These are phyloP conservation scores for Opeltia flavorubescens DNA, from an alignment of 495 filamentous ascomycete species.

Conservation along the genomic window DNA sequence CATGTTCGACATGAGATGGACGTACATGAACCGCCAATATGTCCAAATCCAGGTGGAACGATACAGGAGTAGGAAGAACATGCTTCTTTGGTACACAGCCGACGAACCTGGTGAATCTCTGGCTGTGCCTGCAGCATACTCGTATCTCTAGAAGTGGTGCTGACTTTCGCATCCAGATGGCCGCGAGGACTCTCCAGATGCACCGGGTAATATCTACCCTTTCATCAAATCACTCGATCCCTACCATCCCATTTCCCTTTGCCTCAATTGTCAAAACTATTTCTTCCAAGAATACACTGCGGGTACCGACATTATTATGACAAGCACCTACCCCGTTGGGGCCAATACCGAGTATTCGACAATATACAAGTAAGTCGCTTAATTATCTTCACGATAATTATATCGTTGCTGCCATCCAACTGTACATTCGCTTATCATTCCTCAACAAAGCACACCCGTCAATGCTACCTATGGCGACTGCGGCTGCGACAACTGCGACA, in stretches of 20 bases:
- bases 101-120: slow-evolving; percentile 39
- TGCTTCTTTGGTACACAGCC: slow-evolving; percentile 52
- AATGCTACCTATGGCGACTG: slow-evolving; percentile 57
- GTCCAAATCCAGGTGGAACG: slow-evolving; percentile 37
- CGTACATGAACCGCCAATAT: slow-evolving; percentile 41
- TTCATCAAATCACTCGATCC: slow-evolving; percentile 45
- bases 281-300: slow-evolving; percentile 46
- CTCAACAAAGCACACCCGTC: slow-evolving; percentile 33
- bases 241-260: slow-evolving; percentile 52
- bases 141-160: background rate
- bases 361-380: slow-evolving; percentile 18
- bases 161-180: slow-evolving; percentile 30
- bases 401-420: background rate
- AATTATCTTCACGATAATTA: background rate
- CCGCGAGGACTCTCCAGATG: slow-evolving; percentile 41
- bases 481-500: slow-evolving; percentile 55
- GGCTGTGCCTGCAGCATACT: too few species aligned
- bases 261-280: slow-evolving; percentile 59
- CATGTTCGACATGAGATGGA: slow-evolving; percentile 51
- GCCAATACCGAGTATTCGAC: slow-evolving; percentile 34
- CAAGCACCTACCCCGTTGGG: slow-evolving; percentile 52
- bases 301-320: slow-evolving; percentile 52
- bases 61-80: slow-evolving; percentile 35
- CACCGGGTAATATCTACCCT: slow-evolving; percentile 24
- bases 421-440: background rate